Conservation (phyloP, 352 stramenopile species). For the Phytophthora melonis region DNA sequence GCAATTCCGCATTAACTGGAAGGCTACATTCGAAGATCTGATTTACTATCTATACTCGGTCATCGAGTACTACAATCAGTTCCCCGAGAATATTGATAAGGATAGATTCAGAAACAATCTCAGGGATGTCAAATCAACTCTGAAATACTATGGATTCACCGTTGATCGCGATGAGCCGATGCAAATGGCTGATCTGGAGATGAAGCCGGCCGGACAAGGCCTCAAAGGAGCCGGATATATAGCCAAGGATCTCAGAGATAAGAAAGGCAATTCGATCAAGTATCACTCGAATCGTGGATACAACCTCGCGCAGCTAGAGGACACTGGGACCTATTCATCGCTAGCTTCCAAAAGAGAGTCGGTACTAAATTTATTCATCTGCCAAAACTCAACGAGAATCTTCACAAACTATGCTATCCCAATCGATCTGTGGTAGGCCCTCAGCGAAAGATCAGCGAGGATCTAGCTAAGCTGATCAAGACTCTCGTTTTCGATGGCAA, state of each 20-base stretch:
- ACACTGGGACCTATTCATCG: not conserved
- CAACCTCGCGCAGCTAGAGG: not conserved
- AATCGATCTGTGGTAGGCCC: not conserved
- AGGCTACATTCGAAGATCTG: too few species aligned
- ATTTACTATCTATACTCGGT: too few species aligned
- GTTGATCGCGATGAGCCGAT: not conserved
- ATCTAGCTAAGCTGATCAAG: constrained; percentile 1
- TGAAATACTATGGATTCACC: not conserved
- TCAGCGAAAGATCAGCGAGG: not conserved
- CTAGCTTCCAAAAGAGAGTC: not conserved
- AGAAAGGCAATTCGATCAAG: not conserved
- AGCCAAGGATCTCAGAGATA: not conserved
- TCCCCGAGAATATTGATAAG: too few species aligned
- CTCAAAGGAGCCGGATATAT: not conserved
- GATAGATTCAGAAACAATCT: not conserved
- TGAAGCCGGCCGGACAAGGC: not conserved
- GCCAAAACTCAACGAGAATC: not conserved
- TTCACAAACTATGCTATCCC: not conserved
- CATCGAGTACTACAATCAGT: too few species aligned
- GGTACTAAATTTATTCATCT: not conserved
- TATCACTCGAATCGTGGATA: not conserved
- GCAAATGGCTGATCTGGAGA: too few species aligned
- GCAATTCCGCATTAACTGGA: too few species aligned
- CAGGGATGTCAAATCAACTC: too few species aligned
- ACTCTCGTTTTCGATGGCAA: not conserved